Evolutionary conservation across 805 yeast genomes (phyloP).

Genomic region (Wickerhamiella alocasiicola): DNA sequence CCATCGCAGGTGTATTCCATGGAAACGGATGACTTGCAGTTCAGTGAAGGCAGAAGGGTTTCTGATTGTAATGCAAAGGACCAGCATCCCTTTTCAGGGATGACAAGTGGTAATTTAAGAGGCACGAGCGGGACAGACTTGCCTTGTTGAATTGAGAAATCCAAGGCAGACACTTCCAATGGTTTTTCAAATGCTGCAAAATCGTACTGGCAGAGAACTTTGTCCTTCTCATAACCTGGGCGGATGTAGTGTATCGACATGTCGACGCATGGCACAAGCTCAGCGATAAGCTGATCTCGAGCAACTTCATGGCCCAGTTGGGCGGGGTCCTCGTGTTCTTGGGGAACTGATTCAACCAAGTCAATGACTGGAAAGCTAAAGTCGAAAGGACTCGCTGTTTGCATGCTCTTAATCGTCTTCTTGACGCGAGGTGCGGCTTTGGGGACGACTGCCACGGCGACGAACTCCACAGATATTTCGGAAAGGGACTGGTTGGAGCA

Average conservation of each 20-base stretch:
- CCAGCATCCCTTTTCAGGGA: conserved; percentile 13
- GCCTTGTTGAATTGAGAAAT: conserved; percentile 18
- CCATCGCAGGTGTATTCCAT: conserved; percentile 15
- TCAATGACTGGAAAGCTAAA: too few species aligned
- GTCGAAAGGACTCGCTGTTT: too few species aligned
- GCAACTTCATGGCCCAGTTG: conserved; percentile 12
- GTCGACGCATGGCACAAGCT: conserved; percentile 17
- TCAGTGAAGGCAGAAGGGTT: conserved; percentile 10
- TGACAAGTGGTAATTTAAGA: conserved; percentile 12
- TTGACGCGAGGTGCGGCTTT: background rate
- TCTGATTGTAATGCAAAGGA: conserved; percentile 18
- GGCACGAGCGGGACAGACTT: conserved; percentile 15
- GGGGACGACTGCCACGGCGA: conserved; percentile 1
- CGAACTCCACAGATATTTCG: conserved; percentile 1
- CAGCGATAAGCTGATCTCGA: conserved; percentile 13
- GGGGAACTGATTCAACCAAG: background rate
- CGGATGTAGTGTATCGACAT: conserved; percentile 19
- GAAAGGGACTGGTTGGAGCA: conserved; percentile 2
- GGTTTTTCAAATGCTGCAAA: conserved; percentile 12
- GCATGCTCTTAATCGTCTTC: background rate
- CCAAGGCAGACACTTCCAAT: conserved; percentile 11
- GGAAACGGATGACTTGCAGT: conserved; percentile 12
- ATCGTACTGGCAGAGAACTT: conserved; percentile 21
- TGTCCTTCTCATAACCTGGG: conserved; percentile 21
- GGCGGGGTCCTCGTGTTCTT: background rate